Base-by-base conservation (phyloP, 495 filamentous ascomycete species). In the Evernia prunastri region DNA sequence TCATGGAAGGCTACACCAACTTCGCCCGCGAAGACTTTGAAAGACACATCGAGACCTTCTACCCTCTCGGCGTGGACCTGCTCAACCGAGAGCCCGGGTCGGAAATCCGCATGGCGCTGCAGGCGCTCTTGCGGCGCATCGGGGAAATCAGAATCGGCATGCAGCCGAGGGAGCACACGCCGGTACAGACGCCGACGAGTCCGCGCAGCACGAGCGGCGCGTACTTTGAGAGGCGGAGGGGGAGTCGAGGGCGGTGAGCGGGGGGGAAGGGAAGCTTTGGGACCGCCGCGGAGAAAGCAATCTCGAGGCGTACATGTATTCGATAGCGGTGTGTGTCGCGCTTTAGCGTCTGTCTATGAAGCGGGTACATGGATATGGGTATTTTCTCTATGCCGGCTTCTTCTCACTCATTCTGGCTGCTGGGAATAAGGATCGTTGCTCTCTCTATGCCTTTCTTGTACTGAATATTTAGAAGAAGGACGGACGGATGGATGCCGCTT, bases 1-100 rank as follows among this genome's bases (percentile, higher is more conserved):
- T 98, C n/a, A 79, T 98, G 39, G 92, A 98, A 67, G 92, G 95
- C 2, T 97, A 92, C 72, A 89, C 86, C 12, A 88, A 88, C 51
- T 97, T 97, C 76, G 89, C 90, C 0, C 78, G 80, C n/a, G 86
- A 87, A 42, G 91, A 86, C 57, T 97, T 98, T 68, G 82, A 83
- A 61, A 86, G 86, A 60, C 86, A 97, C 64, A 81, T 96, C 18
- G 78, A 82, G 42, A 86, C 81, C 1, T 96, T 98, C 75, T 96
- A 96, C 69, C 90, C 94, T 3, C 77, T 97, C 9, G 82, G 82
- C 25, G 84, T 97, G 1, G 93, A 95, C 58, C 72, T 97, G n/a
- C 76, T 98, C 53, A 81, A 82, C 59, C 87, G 90, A 51, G 94
- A 97, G 53, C 79, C 95, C 60, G 89, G 86, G 20, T 27, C 59